phyloP scores from a whole-genome alignment of 1,284 basidiomycete genomes.

The Cutaneotrichosporon sp. region DNA sequence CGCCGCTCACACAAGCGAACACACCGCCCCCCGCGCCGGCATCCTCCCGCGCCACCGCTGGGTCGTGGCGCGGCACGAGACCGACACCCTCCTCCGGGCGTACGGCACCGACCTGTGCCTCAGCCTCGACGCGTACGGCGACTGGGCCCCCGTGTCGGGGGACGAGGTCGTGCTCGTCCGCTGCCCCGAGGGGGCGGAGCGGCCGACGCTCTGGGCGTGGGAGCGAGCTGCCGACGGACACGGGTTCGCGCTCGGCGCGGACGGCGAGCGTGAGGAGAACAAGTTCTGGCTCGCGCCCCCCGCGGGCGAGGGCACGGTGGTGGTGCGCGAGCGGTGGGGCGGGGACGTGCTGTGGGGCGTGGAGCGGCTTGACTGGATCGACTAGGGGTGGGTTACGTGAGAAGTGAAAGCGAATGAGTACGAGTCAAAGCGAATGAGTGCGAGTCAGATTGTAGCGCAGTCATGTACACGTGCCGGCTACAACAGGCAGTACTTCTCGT shows the following conservation, averaged over 20 bases:
- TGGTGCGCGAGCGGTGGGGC: neutral
- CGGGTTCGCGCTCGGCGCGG: neutral
- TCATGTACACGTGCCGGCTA: neutral
- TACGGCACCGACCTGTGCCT: neutral
- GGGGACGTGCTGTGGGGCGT: neutral
- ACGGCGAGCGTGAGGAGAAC: neutral
- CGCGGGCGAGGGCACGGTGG: neutral
- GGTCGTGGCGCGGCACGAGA: neutral
- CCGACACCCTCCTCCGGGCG: neutral
- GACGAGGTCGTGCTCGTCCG: neutral
- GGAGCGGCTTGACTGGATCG: conserved; percentile 1
- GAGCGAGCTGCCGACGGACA: neutral
- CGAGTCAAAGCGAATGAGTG: too few relatives aligned
- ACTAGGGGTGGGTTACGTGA: neutral
- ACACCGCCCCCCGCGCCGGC: neutral
- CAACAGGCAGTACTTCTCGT: conserved; percentile 34
- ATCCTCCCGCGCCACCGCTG: neutral
- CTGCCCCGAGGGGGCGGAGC: neutral
- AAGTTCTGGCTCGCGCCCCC: neutral
- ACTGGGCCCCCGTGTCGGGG: neutral
- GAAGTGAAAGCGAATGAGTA: neutral
- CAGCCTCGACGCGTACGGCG: neutral
- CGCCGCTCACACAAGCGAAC: neutral
- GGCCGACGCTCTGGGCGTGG: neutral
- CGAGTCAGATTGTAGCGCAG: too few relatives aligned